phyloP scores from a whole-genome alignment of 371 early-diverging fungal species.

The Mucor ambiguus region DNA sequence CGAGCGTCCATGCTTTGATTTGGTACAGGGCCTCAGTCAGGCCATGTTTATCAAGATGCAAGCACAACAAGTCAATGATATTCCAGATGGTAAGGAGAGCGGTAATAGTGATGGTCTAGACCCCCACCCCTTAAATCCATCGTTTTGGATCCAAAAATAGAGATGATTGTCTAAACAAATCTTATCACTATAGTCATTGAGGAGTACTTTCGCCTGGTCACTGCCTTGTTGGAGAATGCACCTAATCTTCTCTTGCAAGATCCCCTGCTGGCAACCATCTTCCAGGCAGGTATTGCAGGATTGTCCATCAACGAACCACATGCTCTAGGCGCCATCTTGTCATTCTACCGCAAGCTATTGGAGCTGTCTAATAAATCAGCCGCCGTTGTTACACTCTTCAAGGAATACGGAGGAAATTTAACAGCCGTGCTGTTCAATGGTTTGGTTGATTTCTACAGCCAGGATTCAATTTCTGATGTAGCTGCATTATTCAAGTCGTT shows the following conservation, averaged over 20 bases:
- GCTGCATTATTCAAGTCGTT: slow-evolving; percentile 46
- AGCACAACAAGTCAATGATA: slow-evolving; percentile 47
- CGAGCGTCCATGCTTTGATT: slow-evolving; percentile 15
- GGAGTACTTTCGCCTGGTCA: slow-evolving; percentile 68
- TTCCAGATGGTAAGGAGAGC: slow-evolving; percentile 54
- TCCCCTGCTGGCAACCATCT: slow-evolving; percentile 40
- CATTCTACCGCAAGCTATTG: slow-evolving; percentile 47
- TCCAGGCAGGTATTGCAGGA: slow-evolving; percentile 67
- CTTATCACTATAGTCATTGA: slow-evolving; percentile 46
- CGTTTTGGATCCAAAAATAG: neutral
- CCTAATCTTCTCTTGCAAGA: slow-evolving; percentile 60
- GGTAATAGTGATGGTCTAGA: slow-evolving; percentile 27
- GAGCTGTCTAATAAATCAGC: neutral
- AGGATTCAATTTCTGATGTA: slow-evolving; percentile 51
- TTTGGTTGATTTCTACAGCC: slow-evolving; percentile 48
- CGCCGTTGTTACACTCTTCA: slow-evolving; percentile 31
- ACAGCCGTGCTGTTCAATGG: slow-evolving; percentile 47
- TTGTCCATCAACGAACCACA: slow-evolving; percentile 63
- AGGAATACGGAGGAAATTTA: slow-evolving; percentile 38
- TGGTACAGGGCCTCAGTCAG: slow-evolving; percentile 17
- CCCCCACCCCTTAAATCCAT: neutral
- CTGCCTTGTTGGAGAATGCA: slow-evolving; percentile 54
- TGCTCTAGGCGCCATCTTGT: slow-evolving; percentile 61
- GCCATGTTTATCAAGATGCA: slow-evolving; percentile 19
- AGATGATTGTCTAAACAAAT: slow-evolving; percentile 8